Base-by-base conservation (phyloP, 129 eudicot genomes). In the Kitagawia praeruptora region DNA sequence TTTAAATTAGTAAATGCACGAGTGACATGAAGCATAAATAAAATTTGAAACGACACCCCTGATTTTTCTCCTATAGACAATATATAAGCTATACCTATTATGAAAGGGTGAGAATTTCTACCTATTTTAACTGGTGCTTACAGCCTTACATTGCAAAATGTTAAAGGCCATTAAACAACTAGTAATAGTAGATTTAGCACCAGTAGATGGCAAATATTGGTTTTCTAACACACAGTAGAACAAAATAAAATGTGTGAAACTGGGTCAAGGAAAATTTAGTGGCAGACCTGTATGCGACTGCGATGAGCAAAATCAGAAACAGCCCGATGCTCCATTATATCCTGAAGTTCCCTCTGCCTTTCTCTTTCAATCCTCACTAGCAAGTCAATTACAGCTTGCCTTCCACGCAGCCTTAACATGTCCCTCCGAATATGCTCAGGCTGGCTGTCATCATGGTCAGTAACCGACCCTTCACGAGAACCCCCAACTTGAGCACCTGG, bases 251-350 rank as follows among this genome's bases (percentile, higher is more conserved):
- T 11, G 23, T 11, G 38, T 23, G 28, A 23, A 23, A n/a, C 21
- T 44, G 19, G 47, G 42, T 44, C 38, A 73, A 11, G 16, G 44
- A 44, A 14, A 73, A 18, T n/a, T 67, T 4, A 74, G 54, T 39
- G 46, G 85, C 87, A 71, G 12, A 96, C 99, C 99, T 96, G 99
- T 85, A 96, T 90, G 54, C 98, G 96, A 79, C 88, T 96, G 76
- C 99, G 98, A 81, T 96, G 98, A 27, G 99, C 99, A 85, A 96
- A 96, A 84, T 96, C 98, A 81, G 98, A 89, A 80, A 96, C 99
- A 45, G 99, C 99, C 61, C 99, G 95, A 86, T 82, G 89, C 84
- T 96, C 99, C 56, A 89, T 81, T 82, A 96, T 84, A 79, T 96
- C 93, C 78, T 92, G 82, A 78, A 96, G 97, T 85, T 96, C 99